Conservation (phyloP, 257 asterid genomes). For the Paulownia fortunei region DNA sequence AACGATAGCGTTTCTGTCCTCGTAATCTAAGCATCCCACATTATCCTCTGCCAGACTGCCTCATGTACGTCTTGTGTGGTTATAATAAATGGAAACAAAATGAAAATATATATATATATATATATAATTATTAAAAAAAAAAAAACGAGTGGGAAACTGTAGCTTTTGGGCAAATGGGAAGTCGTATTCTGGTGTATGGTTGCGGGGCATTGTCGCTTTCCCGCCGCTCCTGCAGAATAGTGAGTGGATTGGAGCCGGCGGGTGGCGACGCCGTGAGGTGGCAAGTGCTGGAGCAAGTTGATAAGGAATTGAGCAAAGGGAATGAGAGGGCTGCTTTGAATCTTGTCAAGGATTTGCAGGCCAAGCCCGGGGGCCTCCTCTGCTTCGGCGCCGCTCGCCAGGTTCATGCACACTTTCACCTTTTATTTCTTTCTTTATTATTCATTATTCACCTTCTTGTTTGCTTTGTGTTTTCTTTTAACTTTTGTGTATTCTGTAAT, state of each 20-base stretch:
- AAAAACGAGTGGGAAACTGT: neutral
- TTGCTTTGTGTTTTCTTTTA: neutral
- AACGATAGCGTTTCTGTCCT: constrained; percentile 34
- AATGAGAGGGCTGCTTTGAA: constrained; percentile 76
- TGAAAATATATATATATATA: neutral
- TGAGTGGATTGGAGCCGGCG: constrained; percentile 24
- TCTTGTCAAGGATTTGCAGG: constrained; percentile 71
- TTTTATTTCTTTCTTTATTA: neutral
- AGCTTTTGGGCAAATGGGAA: constrained; percentile 32
- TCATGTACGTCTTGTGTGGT: constrained; percentile 34
- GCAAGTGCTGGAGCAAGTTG: constrained; percentile 70
- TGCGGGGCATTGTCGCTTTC: constrained; percentile 23
- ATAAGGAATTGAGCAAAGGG: constrained; percentile 74
- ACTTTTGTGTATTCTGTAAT: too few relatives aligned
- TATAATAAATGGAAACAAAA: constrained; percentile 11
- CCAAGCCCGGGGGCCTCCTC: constrained; percentile 69
- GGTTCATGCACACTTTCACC: constrained; percentile 50
- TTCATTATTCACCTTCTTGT: neutral
- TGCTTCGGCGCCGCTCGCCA: constrained; percentile 92
- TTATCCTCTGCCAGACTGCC: constrained; percentile 22
- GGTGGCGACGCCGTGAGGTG: constrained; percentile 38
- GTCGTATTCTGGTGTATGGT: constrained; percentile 30
- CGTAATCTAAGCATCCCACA: neutral
- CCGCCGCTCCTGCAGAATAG: constrained; percentile 32
- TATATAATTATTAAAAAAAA: neutral